These are phyloP conservation scores for Mycena rebaudengoi DNA, from an alignment of 768 basidiomycete species.

Conservation along the genomic window DNA sequence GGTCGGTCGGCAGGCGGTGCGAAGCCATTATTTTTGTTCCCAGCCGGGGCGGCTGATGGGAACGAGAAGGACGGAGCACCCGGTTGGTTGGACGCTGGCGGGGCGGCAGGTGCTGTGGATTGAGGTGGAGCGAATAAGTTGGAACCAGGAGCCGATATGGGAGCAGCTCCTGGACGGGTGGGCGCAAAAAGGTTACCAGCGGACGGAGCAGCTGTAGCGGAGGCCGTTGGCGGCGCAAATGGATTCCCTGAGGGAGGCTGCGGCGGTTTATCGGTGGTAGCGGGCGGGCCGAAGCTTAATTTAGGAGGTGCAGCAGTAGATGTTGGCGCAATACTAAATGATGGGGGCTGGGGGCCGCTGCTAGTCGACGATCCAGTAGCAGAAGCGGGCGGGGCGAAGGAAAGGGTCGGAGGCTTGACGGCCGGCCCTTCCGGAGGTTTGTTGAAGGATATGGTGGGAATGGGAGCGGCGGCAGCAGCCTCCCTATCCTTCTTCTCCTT, in stretches of 20 bases:
- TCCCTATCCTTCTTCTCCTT: slow-evolving; percentile 44
- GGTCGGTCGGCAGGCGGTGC: slow-evolving; percentile 8
- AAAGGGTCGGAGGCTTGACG: slow-evolving; percentile 35
- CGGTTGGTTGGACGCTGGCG: too few species aligned
- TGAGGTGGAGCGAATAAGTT: too few species aligned
- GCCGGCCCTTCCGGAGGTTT: slow-evolving; percentile 25
- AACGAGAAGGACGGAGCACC: slow-evolving; percentile 21
- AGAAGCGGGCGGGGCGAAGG: slow-evolving; percentile 17
- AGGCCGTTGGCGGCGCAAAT: slow-evolving; percentile 19
- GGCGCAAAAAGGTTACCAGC: not conserved
- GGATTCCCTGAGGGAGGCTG: slow-evolving; percentile 17
- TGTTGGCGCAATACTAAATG: slow-evolving; percentile 32
- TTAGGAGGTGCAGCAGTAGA: slow-evolving; percentile 15
- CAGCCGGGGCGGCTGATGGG: slow-evolving; percentile 11
- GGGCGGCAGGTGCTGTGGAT: too few species aligned
- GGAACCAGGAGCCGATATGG: too few species aligned
- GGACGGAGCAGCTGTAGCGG: slow-evolving; percentile 17
- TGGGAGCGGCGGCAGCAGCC: slow-evolving; percentile 29
- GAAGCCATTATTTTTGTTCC: not conserved
- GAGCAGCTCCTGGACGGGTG: too few species aligned
- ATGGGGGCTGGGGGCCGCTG: slow-evolving; percentile 15
- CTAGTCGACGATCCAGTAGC: slow-evolving; percentile 22
- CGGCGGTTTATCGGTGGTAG: slow-evolving; percentile 10
- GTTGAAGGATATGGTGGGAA: slow-evolving; percentile 40
- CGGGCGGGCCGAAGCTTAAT: slow-evolving; percentile 5